Percentiles rank a stretch among this genome's conserved stretches.
phyloP scores from a whole-genome alignment of 2,329 filamentous ascomycete species.

The Aspergillus cejpii region DNA sequence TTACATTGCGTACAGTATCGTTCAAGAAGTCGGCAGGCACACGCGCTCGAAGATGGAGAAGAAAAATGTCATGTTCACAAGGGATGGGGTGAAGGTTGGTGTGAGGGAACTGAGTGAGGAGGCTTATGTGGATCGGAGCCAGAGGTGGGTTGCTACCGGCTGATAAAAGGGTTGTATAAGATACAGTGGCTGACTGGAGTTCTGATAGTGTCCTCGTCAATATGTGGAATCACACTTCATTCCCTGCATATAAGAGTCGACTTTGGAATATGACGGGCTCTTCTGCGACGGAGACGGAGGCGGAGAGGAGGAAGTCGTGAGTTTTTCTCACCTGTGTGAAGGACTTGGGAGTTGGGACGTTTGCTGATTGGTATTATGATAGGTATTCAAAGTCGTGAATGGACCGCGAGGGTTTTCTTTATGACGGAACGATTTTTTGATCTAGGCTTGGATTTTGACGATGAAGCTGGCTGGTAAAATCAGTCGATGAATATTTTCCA shows the following conservation, averaged over 20 bases:
- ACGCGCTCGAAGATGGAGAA: conserved; percentile 58
- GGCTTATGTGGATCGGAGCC: conserved; percentile 54
- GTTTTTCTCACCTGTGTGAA: conserved; percentile 4
- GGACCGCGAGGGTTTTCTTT: no score
- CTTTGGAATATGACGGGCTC: conserved; percentile 35
- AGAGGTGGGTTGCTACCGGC: conserved; percentile 42
- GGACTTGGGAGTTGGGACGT: not conserved
- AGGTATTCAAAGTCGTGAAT: conserved; percentile 3
- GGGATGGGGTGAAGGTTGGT: conserved; percentile 56
- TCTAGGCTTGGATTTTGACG: no score
- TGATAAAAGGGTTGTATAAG: not conserved
- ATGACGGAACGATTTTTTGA: no score
- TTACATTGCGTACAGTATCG: conserved; percentile 53
- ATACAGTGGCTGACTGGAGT: not conserved
- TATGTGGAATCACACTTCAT: conserved; percentile 45
- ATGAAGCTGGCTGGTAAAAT: no score
- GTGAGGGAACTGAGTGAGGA: conserved; percentile 54
- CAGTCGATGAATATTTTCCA: not conserved
- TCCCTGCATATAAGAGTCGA: conserved; percentile 43
- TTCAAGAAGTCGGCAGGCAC: conserved; percentile 52
- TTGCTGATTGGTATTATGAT: not conserved
- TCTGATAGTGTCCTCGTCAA: conserved; percentile 42
- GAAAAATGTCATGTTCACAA: conserved; percentile 55
- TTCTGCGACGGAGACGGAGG: conserved; percentile 13
- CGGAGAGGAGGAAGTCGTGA: conserved; percentile 25